Percentiles rank a stretch among this genome's conserved stretches.
These are phyloP conservation scores for Sequoia sempervirens DNA, from an alignment of 75 land plant genomes.

Conservation along the genomic window DNA sequence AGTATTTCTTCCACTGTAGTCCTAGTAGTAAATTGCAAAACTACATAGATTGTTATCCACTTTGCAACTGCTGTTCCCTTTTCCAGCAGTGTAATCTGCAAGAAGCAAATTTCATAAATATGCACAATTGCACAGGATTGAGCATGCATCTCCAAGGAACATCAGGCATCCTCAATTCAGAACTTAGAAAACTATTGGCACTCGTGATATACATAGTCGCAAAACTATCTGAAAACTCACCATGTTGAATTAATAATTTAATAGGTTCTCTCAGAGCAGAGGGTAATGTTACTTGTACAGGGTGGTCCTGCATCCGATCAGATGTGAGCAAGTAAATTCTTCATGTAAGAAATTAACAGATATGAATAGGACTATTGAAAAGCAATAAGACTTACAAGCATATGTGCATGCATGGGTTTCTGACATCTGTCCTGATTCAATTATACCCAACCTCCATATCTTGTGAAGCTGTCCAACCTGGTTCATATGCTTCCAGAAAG, in stretches of 20 bases:
- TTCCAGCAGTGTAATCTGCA: not conserved
- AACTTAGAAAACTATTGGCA: not conserved
- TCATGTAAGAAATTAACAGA: not conserved
- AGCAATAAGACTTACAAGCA: slow-evolving; percentile 38
- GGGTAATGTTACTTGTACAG: not conserved
- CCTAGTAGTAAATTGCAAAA: not conserved
- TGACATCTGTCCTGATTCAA: slow-evolving; percentile 41
- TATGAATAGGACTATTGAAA: not conserved
- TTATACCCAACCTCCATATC: slow-evolving; percentile 66
- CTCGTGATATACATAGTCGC: not conserved
- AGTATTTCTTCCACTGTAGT: not conserved
- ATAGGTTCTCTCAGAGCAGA: not conserved
- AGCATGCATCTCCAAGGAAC: not conserved
- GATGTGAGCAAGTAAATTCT: slow-evolving; percentile 2
- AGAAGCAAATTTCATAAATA: not conserved
- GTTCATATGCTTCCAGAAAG: slow-evolving; percentile 95
- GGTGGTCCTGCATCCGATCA: slow-evolving; percentile 8
- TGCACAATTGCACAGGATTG: slow-evolving; percentile 3
- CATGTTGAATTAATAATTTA: not conserved
- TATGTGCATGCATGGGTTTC: slow-evolving; percentile 27
- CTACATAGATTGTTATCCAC: not conserved
- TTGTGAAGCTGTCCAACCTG: slow-evolving; percentile 88
- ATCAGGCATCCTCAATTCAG: not conserved
- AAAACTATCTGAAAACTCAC: not conserved
- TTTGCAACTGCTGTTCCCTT: not conserved